phyloP scores from a whole-genome alignment of 305 asterid genomes.

The Fraxinus paxiana region DNA sequence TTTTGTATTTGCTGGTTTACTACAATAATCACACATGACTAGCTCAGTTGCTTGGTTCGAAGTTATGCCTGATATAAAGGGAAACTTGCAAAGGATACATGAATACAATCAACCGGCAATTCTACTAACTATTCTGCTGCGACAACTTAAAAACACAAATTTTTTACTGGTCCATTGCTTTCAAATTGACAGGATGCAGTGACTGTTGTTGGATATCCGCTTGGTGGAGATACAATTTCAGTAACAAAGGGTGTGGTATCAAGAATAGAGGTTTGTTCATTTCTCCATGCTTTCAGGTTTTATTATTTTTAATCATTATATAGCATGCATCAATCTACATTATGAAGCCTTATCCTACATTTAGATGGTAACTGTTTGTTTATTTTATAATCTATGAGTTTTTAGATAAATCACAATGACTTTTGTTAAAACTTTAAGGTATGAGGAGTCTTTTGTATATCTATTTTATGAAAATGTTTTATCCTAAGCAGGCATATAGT shows the following conservation, averaged over 20 bases:
- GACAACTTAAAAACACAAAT: background rate
- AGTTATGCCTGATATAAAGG: conserved; percentile 1
- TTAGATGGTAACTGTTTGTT: background rate
- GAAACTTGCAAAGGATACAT: conserved; percentile 12
- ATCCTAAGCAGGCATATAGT: background rate
- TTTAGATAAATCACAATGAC: background rate
- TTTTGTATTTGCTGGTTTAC: background rate
- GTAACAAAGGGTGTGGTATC: conserved; percentile 95
- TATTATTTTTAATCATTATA: background rate
- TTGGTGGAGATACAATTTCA: conserved; percentile 95
- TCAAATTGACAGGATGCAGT: conserved; percentile 65
- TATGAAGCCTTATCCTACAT: conserved; percentile 13
- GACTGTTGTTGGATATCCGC: conserved; percentile 93
- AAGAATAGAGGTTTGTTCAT: conserved; percentile 72
- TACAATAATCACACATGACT: conserved; percentile 7
- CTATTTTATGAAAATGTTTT: background rate
- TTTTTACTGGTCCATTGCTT: conserved; percentile 12
- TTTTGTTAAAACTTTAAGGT: background rate
- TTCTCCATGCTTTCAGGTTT: conserved; percentile 15
- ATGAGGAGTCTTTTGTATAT: background rate
- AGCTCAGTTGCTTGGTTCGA: conserved; percentile 12
- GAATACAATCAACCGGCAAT: background rate
- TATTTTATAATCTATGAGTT: background rate
- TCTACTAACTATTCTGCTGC: conserved; percentile 1
- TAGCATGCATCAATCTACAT: background rate